Conservation (phyloP, 2,329 filamentous ascomycete species). For the Fusarium illudens region DNA sequence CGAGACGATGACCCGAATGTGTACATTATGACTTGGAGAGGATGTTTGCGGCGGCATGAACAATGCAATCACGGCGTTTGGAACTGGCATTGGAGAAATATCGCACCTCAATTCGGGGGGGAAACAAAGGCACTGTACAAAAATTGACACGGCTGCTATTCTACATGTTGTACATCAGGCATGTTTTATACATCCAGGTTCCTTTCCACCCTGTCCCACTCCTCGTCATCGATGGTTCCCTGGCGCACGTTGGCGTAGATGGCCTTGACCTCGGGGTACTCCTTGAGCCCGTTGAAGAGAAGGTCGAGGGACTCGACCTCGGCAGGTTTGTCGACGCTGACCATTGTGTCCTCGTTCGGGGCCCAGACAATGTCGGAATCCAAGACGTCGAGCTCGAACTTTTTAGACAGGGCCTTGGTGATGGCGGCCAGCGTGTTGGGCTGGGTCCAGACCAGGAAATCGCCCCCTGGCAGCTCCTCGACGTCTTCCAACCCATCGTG, state of each 20-base stretch:
- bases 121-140: constrained; percentile 30
- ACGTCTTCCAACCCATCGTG: constrained; percentile 79
- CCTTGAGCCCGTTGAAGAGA: constrained; percentile 68
- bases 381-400: constrained; percentile 72
- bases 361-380: constrained; percentile 86
- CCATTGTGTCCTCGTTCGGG: constrained; percentile 80
- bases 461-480: constrained; percentile 71
- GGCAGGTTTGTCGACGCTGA: constrained; percentile 66
- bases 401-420: constrained; percentile 62
- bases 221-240: constrained; percentile 60
- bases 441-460: constrained; percentile 67
- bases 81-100: constrained; percentile 29
- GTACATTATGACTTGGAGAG: constrained; percentile 30
- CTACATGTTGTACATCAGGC: constrained; percentile 51
- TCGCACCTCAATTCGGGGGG: constrained; percentile 27
- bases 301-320: constrained; percentile 65
- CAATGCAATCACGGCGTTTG: constrained; percentile 40
- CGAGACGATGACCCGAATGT: constrained; percentile 18
- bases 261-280: constrained; percentile 77
- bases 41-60: constrained; percentile 15
- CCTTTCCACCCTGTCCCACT: constrained; percentile 63
- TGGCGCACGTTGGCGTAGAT: constrained; percentile 76
- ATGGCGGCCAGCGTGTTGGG: constrained; percentile 46
- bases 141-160: constrained; percentile 25
- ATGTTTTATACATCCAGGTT: constrained; percentile 56